Evolutionary conservation across 1,284 basidiomycete species (phyloP), one percentile per base, ranked within the genome.

Genomic region (Ceratobasidium sp.): DNA sequence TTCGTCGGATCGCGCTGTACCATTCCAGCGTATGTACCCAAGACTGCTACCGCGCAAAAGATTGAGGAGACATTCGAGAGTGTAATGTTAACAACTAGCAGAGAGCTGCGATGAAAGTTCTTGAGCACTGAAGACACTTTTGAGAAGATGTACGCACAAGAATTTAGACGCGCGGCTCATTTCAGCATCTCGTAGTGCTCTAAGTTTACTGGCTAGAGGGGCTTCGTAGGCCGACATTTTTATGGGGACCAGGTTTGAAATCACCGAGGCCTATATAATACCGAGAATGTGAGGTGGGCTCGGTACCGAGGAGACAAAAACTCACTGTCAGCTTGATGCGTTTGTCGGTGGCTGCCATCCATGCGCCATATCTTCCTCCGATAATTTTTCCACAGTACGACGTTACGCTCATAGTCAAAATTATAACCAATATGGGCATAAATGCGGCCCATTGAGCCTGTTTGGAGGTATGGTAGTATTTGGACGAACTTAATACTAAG

Each of bases 161-260:
- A 48, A 64, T 45, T 19, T 29, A 22, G 62, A 24, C 33, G 45
- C 62, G 14, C 62, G 11, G 22, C 22, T 27, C 29, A 64, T 19
- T n/a, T 64, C 62, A 3, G 17, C 45, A 22, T 64, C 29, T n/a
- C 62, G 24, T n/a, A 64, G 27, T 64, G 48, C 45, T 64, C 22
- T 64, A 29, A 64, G 19, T 15, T 64, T 64, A 2, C 22, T 50
- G 29, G 50, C 50, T 15, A 64, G 50, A 24, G 48, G 45, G 14
- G n/a, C 36, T 47, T 64, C 62, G 29, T 64, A 64, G 1, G 62
- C 62, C 5, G 62, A 48, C 62, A 64, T 64, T n/a, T 64, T 64
- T 14, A 64, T 64, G 0, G 62, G 62, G 19, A 64, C 22, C 29
- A 36, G n/a, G n/a, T 64, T 64, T 11, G 48, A 64, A 9, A 64